Evolutionary conservation across 148 eudicot genomes (phyloP), one percentile per base, ranked within the genome.

Genomic region (Simmondsia chinensis): DNA sequence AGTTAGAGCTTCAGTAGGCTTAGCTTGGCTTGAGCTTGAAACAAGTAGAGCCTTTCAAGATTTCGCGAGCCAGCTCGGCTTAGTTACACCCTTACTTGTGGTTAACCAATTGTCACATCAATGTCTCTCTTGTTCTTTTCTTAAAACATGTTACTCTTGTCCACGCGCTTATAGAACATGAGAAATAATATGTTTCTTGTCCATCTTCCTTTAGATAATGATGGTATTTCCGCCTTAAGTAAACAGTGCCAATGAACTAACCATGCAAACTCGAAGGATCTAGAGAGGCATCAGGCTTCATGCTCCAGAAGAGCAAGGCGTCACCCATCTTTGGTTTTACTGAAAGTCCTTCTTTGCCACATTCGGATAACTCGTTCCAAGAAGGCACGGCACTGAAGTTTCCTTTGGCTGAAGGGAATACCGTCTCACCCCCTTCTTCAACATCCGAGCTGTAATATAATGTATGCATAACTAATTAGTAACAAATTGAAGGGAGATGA

Each of bases 391-490:
- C 60, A 59, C 82, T 78, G 52, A 52, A 20, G 53, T 84, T 84
- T 54, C 84, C 95, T 65, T 73, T 75, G 45, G 97, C 95, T 50
- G 57, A 29, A 43, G 97, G 97, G 61, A 81, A 89, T 14, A 89
- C 93, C 2, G 95, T 89, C 58, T 89, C 97, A 48, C 97, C 97
- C 41, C 97, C 97, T 70, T 78, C 82, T 67, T 89, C 97, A 61
- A 81, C 97, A 60, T 84, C 97, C 52, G 97, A 77, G 35, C 97
- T 88, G 72, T 37, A 56, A 43, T 44, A 24, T 9, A 28, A 31
- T 16, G 19, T 39, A n/a, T 12, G 10, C 9, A 31, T 12, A n/a
- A n/a, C n/a, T n/a, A n/a, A n/a, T n/a, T n/a, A n/a, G n/a, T n/a
- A n/a, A n/a, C n/a, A n/a, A n/a, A n/a, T n/a, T n/a, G n/a, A n/a